Conservation (phyloP, 2,329 filamentous ascomycete species). For the Xylaria sp. region DNA sequence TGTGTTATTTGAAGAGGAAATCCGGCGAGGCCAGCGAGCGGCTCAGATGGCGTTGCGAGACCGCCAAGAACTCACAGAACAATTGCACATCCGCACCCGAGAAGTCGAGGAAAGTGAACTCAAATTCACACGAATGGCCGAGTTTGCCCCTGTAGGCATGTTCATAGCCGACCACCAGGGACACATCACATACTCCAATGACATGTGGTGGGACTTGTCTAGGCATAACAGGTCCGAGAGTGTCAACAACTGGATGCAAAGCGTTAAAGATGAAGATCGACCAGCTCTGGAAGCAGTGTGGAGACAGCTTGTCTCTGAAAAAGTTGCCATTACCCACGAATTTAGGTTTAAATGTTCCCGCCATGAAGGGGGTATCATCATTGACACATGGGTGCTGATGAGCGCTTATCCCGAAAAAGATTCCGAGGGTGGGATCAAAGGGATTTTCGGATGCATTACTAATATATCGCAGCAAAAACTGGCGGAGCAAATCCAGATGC, state of each 20-base stretch:
- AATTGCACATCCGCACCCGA: slow-evolving; percentile 73
- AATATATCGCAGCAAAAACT: slow-evolving; percentile 89
- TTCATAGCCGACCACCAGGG: slow-evolving; percentile 82
- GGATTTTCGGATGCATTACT: slow-evolving; percentile 83
- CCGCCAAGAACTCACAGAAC: slow-evolving; percentile 79
- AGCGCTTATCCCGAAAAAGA: slow-evolving; percentile 79
- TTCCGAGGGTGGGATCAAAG: slow-evolving; percentile 71
- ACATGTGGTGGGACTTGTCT: slow-evolving; percentile 80
- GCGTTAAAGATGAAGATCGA: slow-evolving; percentile 74
- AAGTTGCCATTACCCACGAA: slow-evolving; percentile 74
- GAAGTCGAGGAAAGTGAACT: slow-evolving; percentile 76
- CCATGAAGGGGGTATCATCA: slow-evolving; percentile 67
- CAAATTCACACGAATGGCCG: slow-evolving; percentile 85
- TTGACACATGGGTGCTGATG: slow-evolving; percentile 82
- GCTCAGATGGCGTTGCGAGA: slow-evolving; percentile 80
- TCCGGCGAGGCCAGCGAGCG: slow-evolving; percentile 76
- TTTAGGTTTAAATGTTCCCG: slow-evolving; percentile 79
- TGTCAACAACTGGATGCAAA: slow-evolving; percentile 77
- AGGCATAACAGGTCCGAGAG: slow-evolving; percentile 70
- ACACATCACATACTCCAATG: slow-evolving; percentile 81
- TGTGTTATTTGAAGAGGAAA: slow-evolving; percentile 85
- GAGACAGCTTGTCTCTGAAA: slow-evolving; percentile 69
- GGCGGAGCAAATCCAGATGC: slow-evolving; percentile 82
- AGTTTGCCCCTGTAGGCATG: slow-evolving; percentile 84
- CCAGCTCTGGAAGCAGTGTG: slow-evolving; percentile 69